phyloP scores from a whole-genome alignment of 2,329 filamentous ascomycete genomes.

The Coniochaeta prunicola region DNA sequence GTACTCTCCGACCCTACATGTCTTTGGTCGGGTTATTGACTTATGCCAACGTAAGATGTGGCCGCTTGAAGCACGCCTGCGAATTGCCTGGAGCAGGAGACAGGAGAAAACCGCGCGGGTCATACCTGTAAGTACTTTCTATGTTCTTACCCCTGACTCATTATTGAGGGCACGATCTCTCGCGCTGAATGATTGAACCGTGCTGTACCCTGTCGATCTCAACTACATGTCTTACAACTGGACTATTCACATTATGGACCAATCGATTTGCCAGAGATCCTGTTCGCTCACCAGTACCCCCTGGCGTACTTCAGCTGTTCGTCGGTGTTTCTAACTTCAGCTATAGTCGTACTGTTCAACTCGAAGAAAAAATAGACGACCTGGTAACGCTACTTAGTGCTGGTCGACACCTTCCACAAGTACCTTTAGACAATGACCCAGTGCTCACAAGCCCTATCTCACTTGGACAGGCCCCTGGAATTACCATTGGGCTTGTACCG shows the following conservation, averaged over 20 bases:
- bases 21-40: neutral
- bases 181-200: no score
- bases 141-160: neutral
- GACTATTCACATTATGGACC: no score
- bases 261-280: no score
- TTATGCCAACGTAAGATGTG: constrained; percentile 18
- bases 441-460: neutral
- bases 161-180: no score
- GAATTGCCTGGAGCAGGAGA: constrained; percentile 24
- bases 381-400: constrained; percentile 25
- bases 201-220: no score
- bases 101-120: constrained; percentile 25
- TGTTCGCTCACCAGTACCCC: neutral
- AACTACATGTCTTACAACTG: no score
- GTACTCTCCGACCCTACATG: neutral
- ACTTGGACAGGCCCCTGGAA: neutral
- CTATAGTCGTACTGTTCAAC: constrained; percentile 21
- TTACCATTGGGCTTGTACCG: neutral
- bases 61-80: constrained; percentile 24
- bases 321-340: neutral
- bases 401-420: neutral
- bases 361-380: constrained; percentile 32
- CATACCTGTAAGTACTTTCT: constrained; percentile 22
- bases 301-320: neutral
- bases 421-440: neutral